These are phyloP conservation scores for Suillus clintonianus DNA, from an alignment of 768 basidiomycete genomes.

Conservation along the genomic window DNA sequence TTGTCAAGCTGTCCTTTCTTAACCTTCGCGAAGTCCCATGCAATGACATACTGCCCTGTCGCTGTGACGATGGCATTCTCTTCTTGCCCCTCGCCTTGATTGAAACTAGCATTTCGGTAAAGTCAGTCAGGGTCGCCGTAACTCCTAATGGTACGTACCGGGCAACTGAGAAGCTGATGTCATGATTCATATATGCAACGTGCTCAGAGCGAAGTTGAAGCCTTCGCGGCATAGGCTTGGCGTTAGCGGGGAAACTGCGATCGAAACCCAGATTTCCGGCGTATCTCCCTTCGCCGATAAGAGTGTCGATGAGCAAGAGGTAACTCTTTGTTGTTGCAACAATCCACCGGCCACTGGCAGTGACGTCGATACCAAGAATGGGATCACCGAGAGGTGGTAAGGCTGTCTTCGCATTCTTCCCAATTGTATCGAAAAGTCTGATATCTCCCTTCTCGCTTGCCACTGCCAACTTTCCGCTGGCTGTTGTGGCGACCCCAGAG, in stretches of 20 bases:
- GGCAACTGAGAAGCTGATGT: constrained; percentile 90
- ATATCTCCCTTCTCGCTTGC: constrained; percentile 98
- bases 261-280: constrained; percentile 87
- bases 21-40: constrained; percentile 97
- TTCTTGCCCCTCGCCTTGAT: constrained; percentile 81
- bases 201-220: constrained; percentile 90
- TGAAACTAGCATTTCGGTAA: constrained; percentile 63
- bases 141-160: constrained; percentile 48
- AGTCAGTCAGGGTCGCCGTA: constrained; percentile 9
- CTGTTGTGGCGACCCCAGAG: constrained; percentile 89
- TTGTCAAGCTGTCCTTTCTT: constrained; percentile 89
- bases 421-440: constrained; percentile 90
- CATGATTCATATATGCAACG: constrained; percentile 89
- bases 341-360: constrained; percentile 91
- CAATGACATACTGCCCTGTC: constrained; percentile 88
- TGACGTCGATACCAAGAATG: constrained; percentile 92
- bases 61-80: constrained; percentile 97
- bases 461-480: constrained; percentile 83
- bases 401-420: constrained; percentile 99
- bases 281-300: constrained; percentile 90
- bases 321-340: constrained; percentile 96
- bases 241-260: constrained; percentile 89
- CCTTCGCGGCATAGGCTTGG: constrained; percentile 89
- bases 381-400: constrained; percentile 94
- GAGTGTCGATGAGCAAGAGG: constrained; percentile 89